Percentiles rank a stretch among this genome's conserved stretches.
phyloP scores from a whole-genome alignment of 129 eudicot genomes.

The Ambrosia artemisiifolia region DNA sequence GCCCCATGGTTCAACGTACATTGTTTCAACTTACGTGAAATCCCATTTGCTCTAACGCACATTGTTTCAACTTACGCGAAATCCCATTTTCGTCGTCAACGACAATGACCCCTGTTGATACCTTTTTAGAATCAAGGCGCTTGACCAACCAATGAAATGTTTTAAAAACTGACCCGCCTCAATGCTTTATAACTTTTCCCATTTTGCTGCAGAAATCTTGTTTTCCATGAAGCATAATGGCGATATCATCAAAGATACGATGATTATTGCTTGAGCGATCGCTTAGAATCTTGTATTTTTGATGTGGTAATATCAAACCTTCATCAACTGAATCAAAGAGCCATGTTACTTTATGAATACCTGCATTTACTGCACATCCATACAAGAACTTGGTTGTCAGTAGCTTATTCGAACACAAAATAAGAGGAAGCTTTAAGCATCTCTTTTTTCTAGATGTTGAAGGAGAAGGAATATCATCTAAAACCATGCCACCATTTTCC shows the following conservation, averaged over 20 bases:
- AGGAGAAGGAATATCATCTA: no score
- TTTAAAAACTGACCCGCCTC: slow-evolving; percentile 71
- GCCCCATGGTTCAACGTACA: no score
- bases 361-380: no score
- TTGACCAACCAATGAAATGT: no score
- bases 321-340: no score
- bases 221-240: slow-evolving; percentile 70
- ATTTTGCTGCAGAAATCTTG: slow-evolving; percentile 45
- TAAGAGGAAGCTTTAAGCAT: slow-evolving; percentile 45
- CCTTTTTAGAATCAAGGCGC: no score
- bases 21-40: no score
- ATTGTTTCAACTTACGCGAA: slow-evolving; percentile 76
- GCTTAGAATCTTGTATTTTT: slow-evolving; percentile 48
- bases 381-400: slow-evolving; percentile 72
- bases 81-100: slow-evolving; percentile 50
- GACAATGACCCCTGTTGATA: slow-evolving; percentile 47
- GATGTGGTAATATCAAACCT: slow-evolving; percentile 57
- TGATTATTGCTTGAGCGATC: no score
- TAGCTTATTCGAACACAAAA: slow-evolving; percentile 56
- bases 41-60: slow-evolving; percentile 70
- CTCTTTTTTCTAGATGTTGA: no score
- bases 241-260: slow-evolving; percentile 53
- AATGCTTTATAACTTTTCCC: slow-evolving; percentile 62
- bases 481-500: no score
- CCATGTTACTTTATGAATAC: no score